Evolutionary conservation across 148 eudicot species (phyloP), one percentile per base, ranked within the genome.

Genomic region (Amaranthus cruentus): DNA sequence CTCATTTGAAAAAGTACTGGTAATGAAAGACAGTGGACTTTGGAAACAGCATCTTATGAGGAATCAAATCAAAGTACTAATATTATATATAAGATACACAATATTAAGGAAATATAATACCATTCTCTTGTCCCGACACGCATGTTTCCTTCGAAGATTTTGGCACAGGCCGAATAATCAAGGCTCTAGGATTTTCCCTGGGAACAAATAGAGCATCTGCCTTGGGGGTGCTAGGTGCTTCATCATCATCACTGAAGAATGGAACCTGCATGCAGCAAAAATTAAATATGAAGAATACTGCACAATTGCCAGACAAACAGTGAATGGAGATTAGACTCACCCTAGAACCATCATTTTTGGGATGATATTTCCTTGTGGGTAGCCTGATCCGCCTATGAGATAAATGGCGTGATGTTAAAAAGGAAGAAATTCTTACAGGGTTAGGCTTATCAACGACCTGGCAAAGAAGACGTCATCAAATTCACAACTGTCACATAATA

Each of bases 391-490:
- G 83, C 85, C 97, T 88, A 75, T 90, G 99, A 71, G 99, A 88
- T 79, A 90, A 80, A 72, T 91, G 97, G n/a, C 96, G 87, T 66
- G 97, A 88, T 59, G 99, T 95, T 81, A 95, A 84, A 57, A 91
- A 73, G 57, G 99, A 88, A 72, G 99, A 90, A 73, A 91, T 78
- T 78, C 97, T 88, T 60, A 86, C 83, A 78, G 99, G 89, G 66
- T 85, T 84, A 66, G 96, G 97, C 74, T 92, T 95, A 75, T 95
- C 97, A 62, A 95, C 99, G 70, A 88, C 94, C 99, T 95, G 87
- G 49, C 43, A 66, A 72, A 56, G 53, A 42, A 47, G n/a, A 69
- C 12, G 74, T 52, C 58, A 71, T 72, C 56, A 51, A 58, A 69
- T 54, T 28, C 51, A 77, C 44, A 67, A 67, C 2, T 21, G 73